phyloP scores from a whole-genome alignment of 345 rosid species.

The Populus pruinosa region DNA sequence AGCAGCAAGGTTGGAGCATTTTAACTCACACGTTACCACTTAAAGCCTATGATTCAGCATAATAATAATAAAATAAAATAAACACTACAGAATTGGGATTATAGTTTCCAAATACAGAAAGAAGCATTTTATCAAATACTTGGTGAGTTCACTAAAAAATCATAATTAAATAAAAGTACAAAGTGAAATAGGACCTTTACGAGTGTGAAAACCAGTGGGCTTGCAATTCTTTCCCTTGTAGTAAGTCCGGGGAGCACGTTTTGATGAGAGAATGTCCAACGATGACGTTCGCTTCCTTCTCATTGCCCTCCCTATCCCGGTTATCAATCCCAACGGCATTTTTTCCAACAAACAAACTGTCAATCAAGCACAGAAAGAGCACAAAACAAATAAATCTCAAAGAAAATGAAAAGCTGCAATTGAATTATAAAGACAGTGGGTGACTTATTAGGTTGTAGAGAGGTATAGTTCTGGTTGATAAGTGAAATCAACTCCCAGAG shows the following conservation, averaged over 20 bases:
- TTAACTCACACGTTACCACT: too few relatives aligned
- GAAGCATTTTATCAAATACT: neutral
- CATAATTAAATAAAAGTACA: neutral
- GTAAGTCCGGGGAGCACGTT: conserved; percentile 71
- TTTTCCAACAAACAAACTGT: neutral
- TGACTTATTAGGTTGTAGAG: neutral
- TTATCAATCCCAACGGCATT: conserved; percentile 64
- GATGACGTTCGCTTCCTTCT: conserved; percentile 81
- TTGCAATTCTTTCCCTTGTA: conserved; percentile 87
- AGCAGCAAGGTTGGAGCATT: too few relatives aligned
- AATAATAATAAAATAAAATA: too few relatives aligned
- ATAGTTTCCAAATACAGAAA: neutral
- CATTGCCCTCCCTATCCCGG: conserved; percentile 58
- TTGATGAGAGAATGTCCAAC: conserved; percentile 73
- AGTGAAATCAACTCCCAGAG: neutral
- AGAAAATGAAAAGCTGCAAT: neutral
- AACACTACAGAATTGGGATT: neutral
- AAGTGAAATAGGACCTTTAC: conserved; percentile 48
- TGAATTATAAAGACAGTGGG: neutral
- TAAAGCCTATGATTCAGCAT: too few relatives aligned
- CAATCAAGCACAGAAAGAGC: neutral
- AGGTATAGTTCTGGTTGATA: neutral
- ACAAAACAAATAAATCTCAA: neutral
- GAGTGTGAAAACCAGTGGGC: conserved; percentile 78
- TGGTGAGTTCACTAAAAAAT: neutral